Conservation (phyloP, 164 flowering plant species). For the Stephania cephalantha region DNA sequence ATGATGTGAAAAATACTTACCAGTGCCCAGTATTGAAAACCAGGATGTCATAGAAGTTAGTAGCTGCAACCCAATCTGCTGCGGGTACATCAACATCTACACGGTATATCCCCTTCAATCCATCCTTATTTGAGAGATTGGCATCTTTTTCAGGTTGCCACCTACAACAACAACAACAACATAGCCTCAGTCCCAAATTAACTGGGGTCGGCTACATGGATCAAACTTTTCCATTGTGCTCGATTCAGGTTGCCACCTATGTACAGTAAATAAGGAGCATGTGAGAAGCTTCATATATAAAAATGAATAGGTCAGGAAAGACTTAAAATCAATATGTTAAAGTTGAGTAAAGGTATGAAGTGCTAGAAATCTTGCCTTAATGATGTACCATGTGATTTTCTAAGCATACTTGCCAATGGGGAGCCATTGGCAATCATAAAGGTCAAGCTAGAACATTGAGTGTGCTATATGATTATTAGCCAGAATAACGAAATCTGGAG, state of each 20-base stretch:
- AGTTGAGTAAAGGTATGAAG: background rate
- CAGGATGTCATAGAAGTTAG: conserved; percentile 82
- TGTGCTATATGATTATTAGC: background rate
- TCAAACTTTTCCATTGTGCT: no score
- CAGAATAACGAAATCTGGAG: background rate
- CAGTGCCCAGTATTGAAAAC: conserved; percentile 96
- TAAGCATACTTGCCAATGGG: background rate
- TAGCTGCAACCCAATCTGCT: conserved; percentile 67
- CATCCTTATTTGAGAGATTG: conserved; percentile 26
- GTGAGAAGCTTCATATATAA: conserved; percentile 14
- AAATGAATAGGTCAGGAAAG: background rate
- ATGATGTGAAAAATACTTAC: conserved; percentile 28
- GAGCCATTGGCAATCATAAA: background rate
- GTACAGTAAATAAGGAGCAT: conserved; percentile 42
- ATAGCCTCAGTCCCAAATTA: no score
- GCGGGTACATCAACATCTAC: conserved; percentile 96
- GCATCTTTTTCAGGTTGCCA: conserved; percentile 63
- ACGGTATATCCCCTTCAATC: conserved; percentile 56
- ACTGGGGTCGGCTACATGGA: no score
- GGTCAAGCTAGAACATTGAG: background rate
- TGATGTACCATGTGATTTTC: background rate
- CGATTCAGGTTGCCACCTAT: conserved; percentile 87
- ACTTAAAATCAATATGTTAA: background rate
- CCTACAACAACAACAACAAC: no score
- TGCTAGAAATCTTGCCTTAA: background rate